Evolutionary conservation across 1,139 yeast species (phyloP).

Genomic region (Saccharomyces hybrid): DNA sequence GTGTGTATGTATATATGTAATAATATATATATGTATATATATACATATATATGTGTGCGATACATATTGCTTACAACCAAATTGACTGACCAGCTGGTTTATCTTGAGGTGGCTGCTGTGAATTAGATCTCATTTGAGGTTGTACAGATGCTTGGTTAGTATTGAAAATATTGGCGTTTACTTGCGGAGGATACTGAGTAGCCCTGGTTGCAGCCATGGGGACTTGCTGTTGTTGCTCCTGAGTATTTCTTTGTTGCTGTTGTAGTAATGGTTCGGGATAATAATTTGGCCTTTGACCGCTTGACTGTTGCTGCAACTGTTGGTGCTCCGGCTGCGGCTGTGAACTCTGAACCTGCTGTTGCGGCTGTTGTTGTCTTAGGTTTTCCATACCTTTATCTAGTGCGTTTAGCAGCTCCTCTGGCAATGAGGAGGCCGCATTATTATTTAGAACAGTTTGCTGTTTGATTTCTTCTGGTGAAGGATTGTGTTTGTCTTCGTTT

Average conservation of each 20-base stretch:
- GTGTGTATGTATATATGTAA: too few relatives aligned
- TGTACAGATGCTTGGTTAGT: background rate
- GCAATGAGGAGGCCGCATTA: conserved; percentile 24
- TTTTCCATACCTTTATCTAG: conserved; percentile 29
- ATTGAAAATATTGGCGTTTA: background rate
- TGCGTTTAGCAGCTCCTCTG: conserved; percentile 25
- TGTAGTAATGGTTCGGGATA: conserved; percentile 23
- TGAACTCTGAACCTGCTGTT: conserved; percentile 10
- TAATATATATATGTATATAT: background rate
- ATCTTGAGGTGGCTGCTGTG: background rate
- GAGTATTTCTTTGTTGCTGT: conserved; percentile 19
- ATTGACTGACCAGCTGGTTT: background rate
- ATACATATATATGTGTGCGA: background rate
- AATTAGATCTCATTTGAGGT: background rate
- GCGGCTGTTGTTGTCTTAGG: conserved; percentile 18
- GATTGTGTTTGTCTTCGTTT: conserved; percentile 29
- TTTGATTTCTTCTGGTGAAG: conserved; percentile 32
- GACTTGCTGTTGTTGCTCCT: conserved; percentile 12
- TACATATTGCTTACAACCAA: background rate
- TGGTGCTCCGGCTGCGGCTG: conserved; percentile 11
- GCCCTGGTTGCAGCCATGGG: conserved; percentile 11
- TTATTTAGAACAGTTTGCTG: conserved; percentile 26
- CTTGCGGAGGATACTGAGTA: too few relatives aligned
- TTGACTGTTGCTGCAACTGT: conserved; percentile 45
- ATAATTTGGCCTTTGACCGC: conserved; percentile 14